Evolutionary conservation across 305 asterid genomes (phyloP), one percentile per base, ranked within the genome.

Genomic region (Salvia sclarea): DNA sequence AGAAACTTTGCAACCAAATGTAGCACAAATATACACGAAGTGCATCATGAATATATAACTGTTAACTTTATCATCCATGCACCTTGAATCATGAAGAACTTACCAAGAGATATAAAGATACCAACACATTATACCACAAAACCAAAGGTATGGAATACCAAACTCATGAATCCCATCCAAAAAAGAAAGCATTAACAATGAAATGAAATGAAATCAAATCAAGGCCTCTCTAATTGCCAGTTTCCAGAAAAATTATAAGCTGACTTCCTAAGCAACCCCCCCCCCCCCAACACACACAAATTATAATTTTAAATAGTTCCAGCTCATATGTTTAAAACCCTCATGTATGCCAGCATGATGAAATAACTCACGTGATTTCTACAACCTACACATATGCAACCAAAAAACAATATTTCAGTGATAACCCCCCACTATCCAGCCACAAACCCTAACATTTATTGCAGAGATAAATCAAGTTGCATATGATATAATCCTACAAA

Each of bases 371-470:
- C 31, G 25, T 28, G 49, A 12, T 43, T 56, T 64, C 33, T 33
- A 21, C 48, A n/a, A 44, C 30, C n/a, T 48, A 65, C 30, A 21
- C 40, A 49, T 41, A 37, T 59, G 65, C 55, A 38, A 17, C 43
- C 37, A n/a, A 47, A 18, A 48, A 66, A 11, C 14, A 17, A 65
- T 45, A 73, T 41, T 25, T 59, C 69, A 78, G 62, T 57, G 59
- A 72, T 56, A 70, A 48, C 69, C 74, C 65, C 62, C 62, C 54
- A 22, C 53, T 73, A 57, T 66, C 61, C 55, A 48, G 58, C 66
- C 55, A 49, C 45, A 63, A 61, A 68, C 54, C 31, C 68, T 64
- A 75, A 56, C 59, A 68, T 17, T 31, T 18, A 66, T 25, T 37
- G 8, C 10, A 69, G 53, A 24, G 33, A 64, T 11, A 30, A 66